Base-by-base conservation (phyloP, 2,329 filamentous ascomycete species). In the Ascochyta pisi region DNA sequence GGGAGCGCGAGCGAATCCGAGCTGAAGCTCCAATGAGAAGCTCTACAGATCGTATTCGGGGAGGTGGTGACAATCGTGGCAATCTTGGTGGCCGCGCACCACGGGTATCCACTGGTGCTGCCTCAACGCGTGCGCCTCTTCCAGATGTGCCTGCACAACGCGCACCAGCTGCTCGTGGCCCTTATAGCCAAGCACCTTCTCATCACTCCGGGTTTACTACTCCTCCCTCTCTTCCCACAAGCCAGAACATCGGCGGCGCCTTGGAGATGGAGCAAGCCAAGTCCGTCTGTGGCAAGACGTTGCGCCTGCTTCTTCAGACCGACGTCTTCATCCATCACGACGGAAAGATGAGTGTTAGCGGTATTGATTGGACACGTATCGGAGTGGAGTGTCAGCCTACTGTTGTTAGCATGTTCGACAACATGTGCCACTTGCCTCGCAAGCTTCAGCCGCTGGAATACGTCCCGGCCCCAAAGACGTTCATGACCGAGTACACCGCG, bases 251-350 rank as follows among this genome's bases (percentile, higher is more conserved):
- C 3, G 58, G 60, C 19, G 66, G 62, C 13, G 42, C 44, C 12
- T 62, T 64, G 1, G 72, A 73, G 6, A 52, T 67, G 24, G 62
- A 67, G 13, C 68, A 74, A 52, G 68, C 68, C 3, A 65, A 66
- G 15, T 22, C 40, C 2, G 54, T 75, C 10, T 62, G 61, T 24
- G 61, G 46, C 13, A 65, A 68, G 50, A 69, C 63, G 9, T 35
- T 70, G 24, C 73, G 66, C 16, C 56, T 75, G 9, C 50, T 67
- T 2, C 65, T 75, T 4, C 68, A 71, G 35, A 55, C 60, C 4
- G 66, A 75, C 16, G 62, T 74, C 33, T 60, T 57, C 38, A 69
- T 75, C 10, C 55, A 61, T 9, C 55, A 70, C 29, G 41, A 65
- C 29, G 71, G 71, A 2, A 66, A 60, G 15, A 62, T 75, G 10